These are phyloP conservation scores for Cyberlindnera mrakii DNA, from an alignment of 805 yeast genomes.

Conservation along the genomic window DNA sequence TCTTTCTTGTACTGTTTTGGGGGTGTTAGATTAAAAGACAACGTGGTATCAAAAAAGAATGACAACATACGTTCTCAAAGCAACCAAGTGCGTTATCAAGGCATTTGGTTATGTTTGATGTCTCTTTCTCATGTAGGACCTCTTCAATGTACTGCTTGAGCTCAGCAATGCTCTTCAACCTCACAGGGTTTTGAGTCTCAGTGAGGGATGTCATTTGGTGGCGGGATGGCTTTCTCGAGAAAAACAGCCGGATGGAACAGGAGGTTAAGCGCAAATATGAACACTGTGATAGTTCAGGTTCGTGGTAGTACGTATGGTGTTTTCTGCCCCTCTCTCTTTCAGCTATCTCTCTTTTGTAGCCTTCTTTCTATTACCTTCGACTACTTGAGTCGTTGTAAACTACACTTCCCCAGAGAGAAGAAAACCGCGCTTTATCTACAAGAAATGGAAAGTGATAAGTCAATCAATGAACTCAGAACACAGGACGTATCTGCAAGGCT, in stretches of 20 bases:
- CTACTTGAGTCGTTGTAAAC: no score
- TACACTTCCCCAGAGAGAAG: no score
- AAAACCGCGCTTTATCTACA: no score
- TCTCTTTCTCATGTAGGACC: conserved; percentile 6
- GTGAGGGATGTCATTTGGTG: conserved; percentile 3
- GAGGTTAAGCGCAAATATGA: no score
- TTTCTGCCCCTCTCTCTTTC: no score
- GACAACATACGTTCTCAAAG: conserved; percentile 10
- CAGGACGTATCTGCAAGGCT: no score
- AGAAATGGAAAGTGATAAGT: no score
- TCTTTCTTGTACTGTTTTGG: conserved; percentile 9
- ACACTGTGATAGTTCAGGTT: no score
- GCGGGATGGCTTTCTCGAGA: background rate
- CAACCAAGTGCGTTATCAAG: conserved; percentile 11
- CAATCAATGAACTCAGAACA: no score
- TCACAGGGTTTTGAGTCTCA: background rate
- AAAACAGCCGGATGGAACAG: background rate
- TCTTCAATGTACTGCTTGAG: conserved; percentile 6
- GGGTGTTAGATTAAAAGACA: conserved; percentile 1
- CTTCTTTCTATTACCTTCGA: no score
- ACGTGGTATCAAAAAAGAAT: background rate
- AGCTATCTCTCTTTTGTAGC: no score
- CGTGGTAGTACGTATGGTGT: no score
- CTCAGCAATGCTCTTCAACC: conserved; percentile 6
- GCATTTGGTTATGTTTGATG: conserved; percentile 1